These are phyloP conservation scores for Apiospora saccharicola DNA, from an alignment of 2,329 filamentous ascomycete species.

Conservation along the genomic window DNA sequence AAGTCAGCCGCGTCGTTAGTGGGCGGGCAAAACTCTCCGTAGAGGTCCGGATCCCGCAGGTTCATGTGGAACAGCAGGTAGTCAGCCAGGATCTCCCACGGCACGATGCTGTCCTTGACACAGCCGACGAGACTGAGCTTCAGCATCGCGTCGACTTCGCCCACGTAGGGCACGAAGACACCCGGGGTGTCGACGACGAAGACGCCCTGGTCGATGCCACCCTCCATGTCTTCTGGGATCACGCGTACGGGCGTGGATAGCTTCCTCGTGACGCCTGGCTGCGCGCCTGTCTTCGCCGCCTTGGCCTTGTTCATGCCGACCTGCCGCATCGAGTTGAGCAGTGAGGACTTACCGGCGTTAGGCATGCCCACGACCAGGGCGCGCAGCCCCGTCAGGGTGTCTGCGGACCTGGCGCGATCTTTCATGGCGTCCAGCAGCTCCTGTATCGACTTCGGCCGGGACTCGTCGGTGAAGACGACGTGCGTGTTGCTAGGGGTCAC, in stretches of 20 bases:
- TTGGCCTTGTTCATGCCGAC: conserved; percentile 69
- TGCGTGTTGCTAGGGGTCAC: conserved; percentile 30
- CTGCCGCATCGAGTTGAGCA: conserved; percentile 86
- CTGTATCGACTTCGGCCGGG: conserved; percentile 42
- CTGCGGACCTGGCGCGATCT: conserved; percentile 53
- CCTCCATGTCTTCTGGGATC: conserved; percentile 41
- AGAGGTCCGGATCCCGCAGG: conserved; percentile 65
- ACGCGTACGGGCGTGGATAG: conserved; percentile 86
- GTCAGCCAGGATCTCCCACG: conserved; percentile 80
- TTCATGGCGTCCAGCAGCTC: conserved; percentile 58
- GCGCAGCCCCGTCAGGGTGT: conserved; percentile 80
- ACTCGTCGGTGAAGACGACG: conserved; percentile 55
- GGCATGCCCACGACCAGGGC: conserved; percentile 96
- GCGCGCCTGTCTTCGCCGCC: conserved; percentile 81
- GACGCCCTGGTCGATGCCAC: conserved; percentile 65
- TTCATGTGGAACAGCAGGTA: conserved; percentile 91
- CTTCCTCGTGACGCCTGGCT: conserved; percentile 90
- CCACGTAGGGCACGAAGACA: conserved; percentile 92
- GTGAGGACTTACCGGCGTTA: conserved; percentile 93
- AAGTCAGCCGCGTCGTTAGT: conserved; percentile 86
- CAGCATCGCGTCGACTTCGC: conserved; percentile 86
- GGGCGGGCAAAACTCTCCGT: conserved; percentile 68
- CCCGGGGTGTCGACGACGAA: conserved; percentile 93
- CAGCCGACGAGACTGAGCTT: conserved; percentile 92
- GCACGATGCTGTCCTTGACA: conserved; percentile 88